Evolutionary conservation across 129 eudicot species (phyloP).

Genomic region (Dittrichia graveolens): DNA sequence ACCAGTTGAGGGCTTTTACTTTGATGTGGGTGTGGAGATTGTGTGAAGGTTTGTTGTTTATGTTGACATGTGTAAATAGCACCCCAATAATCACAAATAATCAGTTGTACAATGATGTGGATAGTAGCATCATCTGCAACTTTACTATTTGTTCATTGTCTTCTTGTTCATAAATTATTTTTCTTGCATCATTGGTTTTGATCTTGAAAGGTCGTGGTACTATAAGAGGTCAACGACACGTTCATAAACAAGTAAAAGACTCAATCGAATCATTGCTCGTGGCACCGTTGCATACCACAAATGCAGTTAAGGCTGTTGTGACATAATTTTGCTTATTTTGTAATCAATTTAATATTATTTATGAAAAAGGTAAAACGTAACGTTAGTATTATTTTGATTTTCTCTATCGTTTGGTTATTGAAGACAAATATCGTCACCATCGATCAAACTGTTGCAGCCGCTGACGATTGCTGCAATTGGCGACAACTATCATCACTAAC

Average conservation of each 20-base stretch:
- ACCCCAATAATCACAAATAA: conserved; percentile 18
- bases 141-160: not conserved
- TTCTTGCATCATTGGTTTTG: not conserved
- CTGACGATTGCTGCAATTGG: too few relatives aligned
- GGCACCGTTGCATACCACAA: not conserved
- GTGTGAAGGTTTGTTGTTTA: conserved; percentile 28
- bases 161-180: not conserved
- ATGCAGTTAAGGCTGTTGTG: not conserved
- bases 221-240: not conserved
- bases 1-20: conserved; percentile 4
- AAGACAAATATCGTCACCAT: too few relatives aligned
- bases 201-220: not conserved
- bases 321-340: not conserved
- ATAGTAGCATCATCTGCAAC: conserved; percentile 29
- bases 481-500: too few relatives aligned
- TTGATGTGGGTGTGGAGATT: conserved; percentile 29
- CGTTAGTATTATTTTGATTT: too few relatives aligned
- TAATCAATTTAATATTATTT: not conserved
- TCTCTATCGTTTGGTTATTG: too few relatives aligned
- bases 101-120: conserved; percentile 28
- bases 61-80: conserved; percentile 41
- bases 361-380: too few relatives aligned
- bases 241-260: too few relatives aligned
- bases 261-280: too few relatives aligned
- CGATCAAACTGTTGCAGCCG: too few relatives aligned